Base-by-base conservation (phyloP, 164 flowering plant species). In the Paratinospora sagittata region DNA sequence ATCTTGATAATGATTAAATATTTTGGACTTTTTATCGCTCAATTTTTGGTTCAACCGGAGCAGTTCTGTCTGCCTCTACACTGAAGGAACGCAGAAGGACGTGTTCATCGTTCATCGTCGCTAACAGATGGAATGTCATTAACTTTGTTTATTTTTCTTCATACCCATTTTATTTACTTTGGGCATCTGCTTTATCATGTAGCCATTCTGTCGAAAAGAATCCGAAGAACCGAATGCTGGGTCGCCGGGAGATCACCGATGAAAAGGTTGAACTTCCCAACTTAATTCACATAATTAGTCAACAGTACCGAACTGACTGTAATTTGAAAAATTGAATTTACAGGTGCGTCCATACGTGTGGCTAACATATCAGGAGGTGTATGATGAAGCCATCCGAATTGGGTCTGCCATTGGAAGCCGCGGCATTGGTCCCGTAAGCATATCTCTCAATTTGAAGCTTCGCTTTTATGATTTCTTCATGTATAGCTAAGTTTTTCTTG, bases 271-370 rank as follows among this genome's bases (percentile, higher is more conserved):
- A 24, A 16, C 43, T 57, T 21, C 60, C 61, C 41, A 30, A 30
- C 34, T 30, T 30, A 30, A 30, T 2, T 30, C 34, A 14, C 47
- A 43, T 12, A 30, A 30, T 30, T 30, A 30, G 34, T 30, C 1
- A 43, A 12, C 14, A 43, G 13, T 43, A 30, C 34, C 4, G 58
- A 17, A 19, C 58, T 55, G 21, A 55, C 17, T 55, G 23, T 7
- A 55, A n/a, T 17, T 67, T 39, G 23, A 17, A 57, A 57, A 70
- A 21, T 36, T 23, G 41, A 69, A 30, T 65, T 36, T 62, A 47
- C 86, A 91, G 91, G 97, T 69, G 8, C 93, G 97, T 74, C 81
- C 88, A 0, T 96, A 96, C 72, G 82, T 71, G 24, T 96, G 97
- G 97, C 75, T 73, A 43, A 89, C 96, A 24, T 96, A 90, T 75